phyloP scores from a whole-genome alignment of 176 grass and related monocot genomes.

The Triticum turgidum region DNA sequence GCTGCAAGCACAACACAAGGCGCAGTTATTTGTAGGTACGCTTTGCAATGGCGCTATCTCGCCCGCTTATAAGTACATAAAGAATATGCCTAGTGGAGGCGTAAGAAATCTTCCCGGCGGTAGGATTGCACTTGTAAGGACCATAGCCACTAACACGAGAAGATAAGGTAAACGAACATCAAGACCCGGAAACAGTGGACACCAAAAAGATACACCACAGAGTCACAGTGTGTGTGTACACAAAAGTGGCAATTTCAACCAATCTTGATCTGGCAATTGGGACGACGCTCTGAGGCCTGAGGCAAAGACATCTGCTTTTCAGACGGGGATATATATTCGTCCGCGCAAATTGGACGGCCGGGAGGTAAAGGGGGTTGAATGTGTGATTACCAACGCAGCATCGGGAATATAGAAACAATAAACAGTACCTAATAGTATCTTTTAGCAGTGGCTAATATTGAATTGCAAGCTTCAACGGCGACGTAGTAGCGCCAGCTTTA shows the following conservation, averaged over 20 bases:
- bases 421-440: conserved; percentile 7
- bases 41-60: conserved; percentile 11
- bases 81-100: conserved; percentile 30
- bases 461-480: conserved; percentile 18
- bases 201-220: too few species aligned
- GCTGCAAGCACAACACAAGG: conserved; percentile 31
- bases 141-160: conserved; percentile 25
- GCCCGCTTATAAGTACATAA: not conserved
- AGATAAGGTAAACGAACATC: conserved; percentile 28
- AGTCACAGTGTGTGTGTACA: too few species aligned
- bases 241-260: conserved; percentile 21
- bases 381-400: conserved; percentile 20
- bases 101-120: not conserved
- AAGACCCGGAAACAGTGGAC: conserved; percentile 12
- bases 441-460: not conserved
- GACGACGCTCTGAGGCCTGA: not conserved
- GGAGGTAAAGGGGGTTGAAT: conserved; percentile 31
- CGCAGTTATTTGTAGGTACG: conserved; percentile 38
- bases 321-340: conserved; percentile 30
- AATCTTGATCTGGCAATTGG: conserved; percentile 25
- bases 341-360: conserved; percentile 38
- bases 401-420: conserved; percentile 37
- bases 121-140: conserved; percentile 24
- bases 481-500: not conserved
- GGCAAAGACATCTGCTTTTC: conserved; percentile 31